Evolutionary conservation across 2,329 filamentous ascomycete genomes (phyloP).

Genomic region (Aspergillus cejpii): DNA sequence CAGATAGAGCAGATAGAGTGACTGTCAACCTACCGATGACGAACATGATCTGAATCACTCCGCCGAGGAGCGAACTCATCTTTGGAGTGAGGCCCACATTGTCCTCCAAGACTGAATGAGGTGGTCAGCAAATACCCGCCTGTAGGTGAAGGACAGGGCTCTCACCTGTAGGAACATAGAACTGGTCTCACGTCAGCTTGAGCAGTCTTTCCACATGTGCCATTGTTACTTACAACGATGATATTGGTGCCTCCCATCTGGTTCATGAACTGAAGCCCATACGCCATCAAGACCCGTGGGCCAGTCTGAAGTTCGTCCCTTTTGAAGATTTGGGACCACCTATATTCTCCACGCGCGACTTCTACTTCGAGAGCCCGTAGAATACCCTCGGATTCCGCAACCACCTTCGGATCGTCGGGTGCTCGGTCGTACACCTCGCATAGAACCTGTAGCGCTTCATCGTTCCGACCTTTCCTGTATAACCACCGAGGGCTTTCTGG

Average conservation of each 20-base stretch:
- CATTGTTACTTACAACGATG: conserved; percentile 37
- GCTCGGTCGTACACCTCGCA: conserved; percentile 25
- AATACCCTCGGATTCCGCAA: conserved; percentile 35
- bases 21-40: conserved; percentile 18
- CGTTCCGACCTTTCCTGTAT: conserved; percentile 37
- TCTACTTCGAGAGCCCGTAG: conserved; percentile 43
- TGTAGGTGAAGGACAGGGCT: not conserved
- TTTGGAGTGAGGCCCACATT: conserved; percentile 45
- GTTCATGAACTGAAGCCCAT: conserved; percentile 47
- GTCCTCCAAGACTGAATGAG: conserved; percentile 33
- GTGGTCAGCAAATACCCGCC: conserved; percentile 1
- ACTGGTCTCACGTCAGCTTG: conserved; percentile 11
- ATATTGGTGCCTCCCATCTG: conserved; percentile 46
- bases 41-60: conserved; percentile 34
- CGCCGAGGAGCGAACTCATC: conserved; percentile 44
- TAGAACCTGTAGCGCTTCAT: conserved; percentile 25
- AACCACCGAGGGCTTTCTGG: conserved; percentile 41
- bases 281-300: conserved; percentile 43
- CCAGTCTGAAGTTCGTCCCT: conserved; percentile 41
- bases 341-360: conserved; percentile 27
- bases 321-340: conserved; percentile 40
- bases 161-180: conserved; percentile 24
- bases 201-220: not conserved
- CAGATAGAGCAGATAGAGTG: not conserved
- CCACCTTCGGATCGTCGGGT: conserved; percentile 19